These are phyloP conservation scores for Pichia exigua DNA, from an alignment of 805 yeast genomes.

Conservation along the genomic window DNA sequence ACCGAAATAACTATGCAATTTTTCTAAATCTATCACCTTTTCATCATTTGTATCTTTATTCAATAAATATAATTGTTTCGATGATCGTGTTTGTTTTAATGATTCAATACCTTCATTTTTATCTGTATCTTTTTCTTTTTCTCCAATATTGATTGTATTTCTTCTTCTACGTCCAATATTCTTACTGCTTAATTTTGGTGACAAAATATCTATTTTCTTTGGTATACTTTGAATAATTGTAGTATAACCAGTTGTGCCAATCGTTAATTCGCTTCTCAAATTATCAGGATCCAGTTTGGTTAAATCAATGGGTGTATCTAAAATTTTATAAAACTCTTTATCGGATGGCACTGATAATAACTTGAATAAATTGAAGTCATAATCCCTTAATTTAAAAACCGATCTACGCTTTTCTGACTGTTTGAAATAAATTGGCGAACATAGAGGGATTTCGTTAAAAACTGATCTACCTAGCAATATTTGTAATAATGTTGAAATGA, in stretches of 20 bases:
- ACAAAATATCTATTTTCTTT: background rate
- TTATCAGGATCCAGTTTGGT: conserved; percentile 21
- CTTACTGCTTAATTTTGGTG: background rate
- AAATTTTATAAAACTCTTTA: conserved; percentile 19
- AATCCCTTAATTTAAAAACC: conserved; percentile 26
- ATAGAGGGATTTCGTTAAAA: conserved; percentile 34
- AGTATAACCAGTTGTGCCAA: conserved; percentile 17
- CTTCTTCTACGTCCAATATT: conserved; percentile 12
- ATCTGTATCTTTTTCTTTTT: conserved; percentile 4
- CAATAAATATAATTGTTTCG: conserved; percentile 22
- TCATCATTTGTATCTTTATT: conserved; percentile 16
- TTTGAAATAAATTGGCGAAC: conserved; percentile 28
- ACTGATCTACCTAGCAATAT: conserved; percentile 31
- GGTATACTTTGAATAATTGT: conserved; percentile 19
- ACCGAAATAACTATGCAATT: conserved; percentile 26
- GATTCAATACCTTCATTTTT: conserved; percentile 11
- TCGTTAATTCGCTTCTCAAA: conserved; percentile 20
- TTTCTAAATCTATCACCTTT: conserved; percentile 22
- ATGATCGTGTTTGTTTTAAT: conserved; percentile 24
- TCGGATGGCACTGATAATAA: conserved; percentile 22
- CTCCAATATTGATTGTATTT: conserved; percentile 24
- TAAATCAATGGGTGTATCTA: conserved; percentile 22
- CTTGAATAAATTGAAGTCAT: conserved; percentile 26
- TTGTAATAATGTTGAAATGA: conserved; percentile 33
- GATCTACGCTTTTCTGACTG: conserved; percentile 20